Conservation (phyloP, 1,284 basidiomycete species). For the Porodaedalea pini region DNA sequence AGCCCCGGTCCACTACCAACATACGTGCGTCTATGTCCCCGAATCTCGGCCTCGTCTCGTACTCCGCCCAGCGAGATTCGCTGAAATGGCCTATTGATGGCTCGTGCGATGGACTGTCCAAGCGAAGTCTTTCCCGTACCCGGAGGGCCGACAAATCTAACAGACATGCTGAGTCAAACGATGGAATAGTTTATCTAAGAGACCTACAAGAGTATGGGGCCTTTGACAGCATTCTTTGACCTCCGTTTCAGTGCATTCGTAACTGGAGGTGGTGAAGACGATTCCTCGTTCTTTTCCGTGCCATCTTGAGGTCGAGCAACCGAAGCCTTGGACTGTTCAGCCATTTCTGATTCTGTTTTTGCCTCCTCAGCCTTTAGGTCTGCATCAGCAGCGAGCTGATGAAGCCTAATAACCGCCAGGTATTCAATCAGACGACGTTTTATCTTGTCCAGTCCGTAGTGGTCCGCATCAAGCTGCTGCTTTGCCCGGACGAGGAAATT, state of each 20-base stretch:
- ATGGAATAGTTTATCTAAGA: conserved; percentile 8
- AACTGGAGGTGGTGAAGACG: conserved; percentile 15
- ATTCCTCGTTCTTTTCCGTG: conserved; percentile 11
- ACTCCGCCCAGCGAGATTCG: conserved; percentile 91
- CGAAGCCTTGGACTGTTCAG: conserved; percentile 2
- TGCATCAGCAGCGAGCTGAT: conserved; percentile 50
- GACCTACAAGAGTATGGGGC: conserved; percentile 76
- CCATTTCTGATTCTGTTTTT: conserved; percentile 36
- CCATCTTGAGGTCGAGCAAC: conserved; percentile 4
- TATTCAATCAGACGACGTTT: conserved; percentile 90
- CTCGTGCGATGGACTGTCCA: conserved; percentile 83
- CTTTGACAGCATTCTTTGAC: conserved; percentile 50
- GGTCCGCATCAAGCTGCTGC: conserved; percentile 79
- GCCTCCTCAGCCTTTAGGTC: conserved; percentile 17
- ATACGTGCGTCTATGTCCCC: conserved; percentile 87
- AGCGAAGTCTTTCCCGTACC: conserved; percentile 85
- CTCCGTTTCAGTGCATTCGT: conserved; percentile 22
- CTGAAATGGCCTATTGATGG: conserved; percentile 83
- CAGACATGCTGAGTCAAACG: neutral
- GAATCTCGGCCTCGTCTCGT: conserved; percentile 87
- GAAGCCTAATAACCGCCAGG: conserved; percentile 81
- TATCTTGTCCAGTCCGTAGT: conserved; percentile 86
- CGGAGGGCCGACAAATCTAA: conserved; percentile 76
- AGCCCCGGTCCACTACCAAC: conserved; percentile 84
- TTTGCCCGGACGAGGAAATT: conserved; percentile 63